phyloP scores from a whole-genome alignment of 2,329 filamentous ascomycete species.

The Dendrostoma leiphaemia region DNA sequence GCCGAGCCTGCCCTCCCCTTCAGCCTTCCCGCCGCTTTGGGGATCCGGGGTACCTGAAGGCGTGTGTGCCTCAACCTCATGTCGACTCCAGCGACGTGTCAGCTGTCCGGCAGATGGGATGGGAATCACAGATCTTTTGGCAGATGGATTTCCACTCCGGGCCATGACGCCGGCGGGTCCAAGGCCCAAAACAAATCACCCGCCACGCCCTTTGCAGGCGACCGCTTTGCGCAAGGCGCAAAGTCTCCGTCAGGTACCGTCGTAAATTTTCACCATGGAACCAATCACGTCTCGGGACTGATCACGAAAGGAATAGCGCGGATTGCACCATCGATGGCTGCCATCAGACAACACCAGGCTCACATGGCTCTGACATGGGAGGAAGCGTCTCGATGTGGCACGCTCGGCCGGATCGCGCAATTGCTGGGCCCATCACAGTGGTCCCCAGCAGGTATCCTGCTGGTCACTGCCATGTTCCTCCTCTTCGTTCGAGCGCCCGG shows the following conservation, averaged over 20 bases:
- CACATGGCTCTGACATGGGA: too few species aligned
- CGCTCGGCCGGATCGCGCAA: slow-evolving; percentile 30
- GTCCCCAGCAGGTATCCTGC: background rate
- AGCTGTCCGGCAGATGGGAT: background rate
- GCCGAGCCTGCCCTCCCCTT: slow-evolving; percentile 5
- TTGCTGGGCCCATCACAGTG: slow-evolving; percentile 13
- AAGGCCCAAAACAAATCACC: slow-evolving; percentile 2
- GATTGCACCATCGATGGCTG: slow-evolving; percentile 47
- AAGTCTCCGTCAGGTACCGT: slow-evolving; percentile 16
- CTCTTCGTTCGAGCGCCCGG: background rate
- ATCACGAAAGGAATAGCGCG: slow-evolving; percentile 50
- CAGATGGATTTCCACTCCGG: slow-evolving; percentile 6
- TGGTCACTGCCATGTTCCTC: background rate
- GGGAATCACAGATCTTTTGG: background rate
- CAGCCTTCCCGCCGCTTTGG: background rate
- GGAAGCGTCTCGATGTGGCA: slow-evolving; percentile 15
- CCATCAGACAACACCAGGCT: slow-evolving; percentile 13
- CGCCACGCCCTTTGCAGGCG: background rate
- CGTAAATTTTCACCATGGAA: slow-evolving; percentile 12
- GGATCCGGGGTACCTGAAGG: background rate
- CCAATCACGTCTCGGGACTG: slow-evolving; percentile 24
- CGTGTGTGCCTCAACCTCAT: slow-evolving; percentile 15
- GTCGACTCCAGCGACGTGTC: background rate
- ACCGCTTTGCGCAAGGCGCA: slow-evolving; percentile 9
- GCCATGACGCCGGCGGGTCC: slow-evolving; percentile 2